Base-by-base conservation (phyloP, 2,329 filamentous ascomycete species). In the Dactylellina sp. region DNA sequence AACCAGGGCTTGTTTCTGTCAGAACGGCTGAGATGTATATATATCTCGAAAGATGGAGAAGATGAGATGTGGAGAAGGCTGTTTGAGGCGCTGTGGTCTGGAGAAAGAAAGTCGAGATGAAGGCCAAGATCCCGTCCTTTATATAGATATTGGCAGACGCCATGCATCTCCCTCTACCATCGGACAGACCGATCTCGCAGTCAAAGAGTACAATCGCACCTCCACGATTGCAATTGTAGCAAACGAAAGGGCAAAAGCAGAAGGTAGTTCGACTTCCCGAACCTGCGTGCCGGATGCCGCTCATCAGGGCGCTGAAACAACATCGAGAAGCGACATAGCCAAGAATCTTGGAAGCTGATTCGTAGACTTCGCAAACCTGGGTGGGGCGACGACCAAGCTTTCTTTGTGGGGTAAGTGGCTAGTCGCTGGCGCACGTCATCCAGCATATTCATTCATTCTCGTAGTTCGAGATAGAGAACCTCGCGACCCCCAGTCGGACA, bases 391-490 rank as follows among this genome's bases (percentile, higher is more conserved):
- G 12, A 44, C 64, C 60, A 72, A 72, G 68, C 68, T 72, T 72
- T 72, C 68, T 60, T 4, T 55, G 68, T 59, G 60, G 68, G 40
- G 68, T 49, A 56, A 42, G 46, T 47, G 57, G 32, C 35, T 39
- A 42, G 42, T 46, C 28, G n/a, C 64, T 60, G 60, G 65, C 60
- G 68, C 60, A 72, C 68, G 68, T 72, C 68, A 72, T 61, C 39
- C 20, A 18, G 52, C 68, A 49, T 61, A 12, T 35, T 53, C 46
- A 28, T 39, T 18, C n/a, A 37, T 46, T 50, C 18, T 39, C 53
- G 46, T 46, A 44, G 55, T 59, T 60, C 24, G 44, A 60, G 35
- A 47, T 53, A 35, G 46, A 47, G 49, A 16, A 44, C 18, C 24
- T 18, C 35, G 32, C 3, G 6, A 20, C 11, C 14, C 5, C 37